Conservation (phyloP, 768 basidiomycete genomes). For the Boletus rufocinnamomeus region DNA sequence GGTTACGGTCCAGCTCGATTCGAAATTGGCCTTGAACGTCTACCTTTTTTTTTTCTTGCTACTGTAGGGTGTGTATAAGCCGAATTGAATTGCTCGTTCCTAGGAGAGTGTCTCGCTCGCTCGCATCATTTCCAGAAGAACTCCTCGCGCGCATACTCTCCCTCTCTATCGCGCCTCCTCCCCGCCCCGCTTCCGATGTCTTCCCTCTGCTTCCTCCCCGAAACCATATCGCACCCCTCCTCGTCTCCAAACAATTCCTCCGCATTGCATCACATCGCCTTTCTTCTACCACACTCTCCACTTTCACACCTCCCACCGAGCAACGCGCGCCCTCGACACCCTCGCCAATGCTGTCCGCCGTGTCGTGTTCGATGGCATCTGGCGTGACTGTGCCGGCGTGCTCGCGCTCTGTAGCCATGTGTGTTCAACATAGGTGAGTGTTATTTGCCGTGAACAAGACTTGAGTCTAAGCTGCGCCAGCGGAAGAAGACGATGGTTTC, state of each 20-base stretch:
- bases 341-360: conserved; percentile 44
- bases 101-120: conserved; percentile 14
- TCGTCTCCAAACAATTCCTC: conserved; percentile 52
- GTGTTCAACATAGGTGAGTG: too few relatives aligned
- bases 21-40: conserved; percentile 1
- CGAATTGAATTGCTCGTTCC: neutral
- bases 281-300: conserved; percentile 57
- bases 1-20: conserved; percentile 4
- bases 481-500: too few relatives aligned
- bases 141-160: conserved; percentile 50
- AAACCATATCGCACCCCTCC: conserved; percentile 44
- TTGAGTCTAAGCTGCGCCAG: too few relatives aligned
- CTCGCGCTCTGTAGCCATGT: conserved; percentile 32
- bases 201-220: conserved; percentile 15
- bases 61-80: conserved; percentile 11
- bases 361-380: conserved; percentile 45
- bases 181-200: conserved; percentile 29
- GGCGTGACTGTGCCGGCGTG: conserved; percentile 41
- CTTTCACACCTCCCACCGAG: conserved; percentile 43
- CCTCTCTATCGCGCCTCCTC: conserved; percentile 30
- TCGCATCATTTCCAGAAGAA: conserved; percentile 42
- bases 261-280: conserved; percentile 60
- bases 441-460: too few relatives aligned
- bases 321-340: conserved; percentile 40
- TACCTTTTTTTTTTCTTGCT: too few relatives aligned